These are phyloP conservation scores for Kokia cookei DNA, from an alignment of 441 rosid species.

Conservation along the genomic window DNA sequence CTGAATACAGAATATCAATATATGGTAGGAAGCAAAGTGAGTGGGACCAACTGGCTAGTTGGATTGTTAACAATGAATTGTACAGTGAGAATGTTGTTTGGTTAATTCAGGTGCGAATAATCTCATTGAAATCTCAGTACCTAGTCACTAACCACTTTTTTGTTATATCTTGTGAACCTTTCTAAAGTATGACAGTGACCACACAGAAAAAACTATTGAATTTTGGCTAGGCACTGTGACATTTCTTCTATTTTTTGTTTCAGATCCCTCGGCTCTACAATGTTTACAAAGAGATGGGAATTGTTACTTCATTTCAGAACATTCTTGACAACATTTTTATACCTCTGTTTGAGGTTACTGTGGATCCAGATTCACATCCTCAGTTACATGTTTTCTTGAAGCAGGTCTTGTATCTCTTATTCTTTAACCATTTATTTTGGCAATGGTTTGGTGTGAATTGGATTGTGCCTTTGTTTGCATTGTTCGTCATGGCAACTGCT, in stretches of 20 bases:
- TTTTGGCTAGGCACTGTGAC: neutral
- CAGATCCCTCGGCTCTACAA: slow-evolving; percentile 98
- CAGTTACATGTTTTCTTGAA: slow-evolving; percentile 93
- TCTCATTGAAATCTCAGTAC: slow-evolving; percentile 3
- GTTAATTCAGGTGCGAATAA: slow-evolving; percentile 81
- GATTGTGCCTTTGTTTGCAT: neutral
- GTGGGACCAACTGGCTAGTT: slow-evolving; percentile 98
- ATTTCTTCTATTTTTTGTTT: slow-evolving; percentile 10
- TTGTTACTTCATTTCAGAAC: slow-evolving; percentile 97
- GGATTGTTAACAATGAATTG: slow-evolving; percentile 97
- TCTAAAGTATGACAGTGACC: neutral
- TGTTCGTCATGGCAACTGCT: neutral
- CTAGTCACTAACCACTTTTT: neutral
- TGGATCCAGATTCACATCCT: slow-evolving; percentile 99
- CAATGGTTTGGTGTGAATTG: slow-evolving; percentile 1
- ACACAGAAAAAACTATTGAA: neutral
- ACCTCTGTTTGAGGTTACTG: slow-evolving; percentile 94
- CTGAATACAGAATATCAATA: slow-evolving; percentile 95
- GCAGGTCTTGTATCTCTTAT: slow-evolving; percentile 46
- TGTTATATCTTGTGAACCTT: neutral
- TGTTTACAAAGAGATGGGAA: slow-evolving; percentile 97
- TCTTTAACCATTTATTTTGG: slow-evolving; percentile 4
- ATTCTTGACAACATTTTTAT: slow-evolving; percentile 94
- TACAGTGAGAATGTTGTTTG: slow-evolving; percentile 98
- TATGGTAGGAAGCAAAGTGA: slow-evolving; percentile 98